Evolutionary conservation across 1,284 basidiomycete genomes (phyloP).

Genomic region (Baeospora myosura): DNA sequence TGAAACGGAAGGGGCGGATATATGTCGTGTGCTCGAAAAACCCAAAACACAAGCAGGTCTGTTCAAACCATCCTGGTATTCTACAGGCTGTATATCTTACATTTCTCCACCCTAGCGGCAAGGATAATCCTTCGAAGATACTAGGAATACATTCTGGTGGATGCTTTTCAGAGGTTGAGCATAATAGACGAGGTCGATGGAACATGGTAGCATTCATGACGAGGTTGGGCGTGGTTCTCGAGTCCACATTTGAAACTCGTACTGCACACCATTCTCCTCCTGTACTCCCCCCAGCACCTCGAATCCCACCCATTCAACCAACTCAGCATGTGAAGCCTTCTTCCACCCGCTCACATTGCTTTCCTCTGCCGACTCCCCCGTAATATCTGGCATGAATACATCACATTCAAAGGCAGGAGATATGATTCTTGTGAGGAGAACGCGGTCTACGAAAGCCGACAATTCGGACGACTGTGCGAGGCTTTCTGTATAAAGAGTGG

Average conservation of each 20-base stretch:
- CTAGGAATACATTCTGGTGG: not conserved
- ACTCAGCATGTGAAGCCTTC: conserved; percentile 48
- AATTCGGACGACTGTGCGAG: conserved; percentile 37
- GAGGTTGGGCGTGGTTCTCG: conserved; percentile 24
- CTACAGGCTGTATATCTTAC: conserved; percentile 4
- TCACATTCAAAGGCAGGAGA: conserved; percentile 81
- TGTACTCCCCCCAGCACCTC: conserved; percentile 70
- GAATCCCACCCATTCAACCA: conserved; percentile 74
- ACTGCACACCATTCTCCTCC: conserved; percentile 75
- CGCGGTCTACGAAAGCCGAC: conserved; percentile 53
- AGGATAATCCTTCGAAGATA: conserved; percentile 28
- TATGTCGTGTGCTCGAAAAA: conserved; percentile 94
- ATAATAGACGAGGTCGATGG: not conserved
- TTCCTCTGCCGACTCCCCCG: conserved; percentile 22
- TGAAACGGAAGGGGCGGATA: conserved; percentile 83
- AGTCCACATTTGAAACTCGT: conserved; percentile 92
- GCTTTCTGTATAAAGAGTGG: conserved; percentile 73
- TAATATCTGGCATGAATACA: conserved; percentile 77
- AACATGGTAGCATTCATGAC: too few relatives aligned
- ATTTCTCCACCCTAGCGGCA: conserved; percentile 44
- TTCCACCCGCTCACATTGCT: conserved; percentile 41
- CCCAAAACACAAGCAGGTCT: conserved; percentile 96
- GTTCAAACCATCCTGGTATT: conserved; percentile 18
- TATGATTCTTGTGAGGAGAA: conserved; percentile 83
- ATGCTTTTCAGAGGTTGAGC: not conserved